Evolutionary conservation across 768 basidiomycete genomes (phyloP), one percentile per base, ranked within the genome.

Genomic region (Tulasnella sp.): DNA sequence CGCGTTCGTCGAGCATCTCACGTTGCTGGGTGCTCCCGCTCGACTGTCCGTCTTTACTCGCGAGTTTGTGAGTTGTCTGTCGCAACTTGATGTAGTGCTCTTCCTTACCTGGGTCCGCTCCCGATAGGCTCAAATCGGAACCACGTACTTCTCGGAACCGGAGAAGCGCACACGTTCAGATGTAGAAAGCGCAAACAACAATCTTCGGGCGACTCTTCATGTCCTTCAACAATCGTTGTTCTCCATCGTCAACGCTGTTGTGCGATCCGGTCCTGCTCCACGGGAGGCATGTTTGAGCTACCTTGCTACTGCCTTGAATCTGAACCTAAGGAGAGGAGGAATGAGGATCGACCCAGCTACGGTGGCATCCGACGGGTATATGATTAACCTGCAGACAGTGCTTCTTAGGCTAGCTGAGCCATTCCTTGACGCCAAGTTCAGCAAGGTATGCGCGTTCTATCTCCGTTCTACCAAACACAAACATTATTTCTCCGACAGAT

Each of bases 341-440:
- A 94, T 96, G 91, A 94, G 96, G 88, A 94, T 98, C 44, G 95
- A 98, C 80, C 90, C 92, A 0, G 89, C 90, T 14, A 95, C 94
- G 0, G 96, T 99, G 16, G 91, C 96, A 1, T 92, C 92, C 0
- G 97, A 99, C 84, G 92, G 94, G 80, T 98, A 96, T 85, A 94
- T 99, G 93, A 89, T 94, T 81, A 99, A 98, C 83, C 84, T 97
- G 44, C 94, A 97, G 83, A 89, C 89, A n/a, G 87, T 98, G 20
- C 86, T 99, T 34, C 88, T 96, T 73, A 90, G 92, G 20, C 93
- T 99, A 83, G 93, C 96, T 41, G 95, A 97, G 83, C 97, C 97
- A 0, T 97, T 98, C 84, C 95, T 99, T 89, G 97, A 99, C 85
- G 92, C 94, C 0, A 91, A 89, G 78, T 98, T 93, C 83, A 91